Evolutionary conservation across 2,329 filamentous ascomycete species (phyloP).

Genomic region (Colletotrichum nymphaeae): DNA sequence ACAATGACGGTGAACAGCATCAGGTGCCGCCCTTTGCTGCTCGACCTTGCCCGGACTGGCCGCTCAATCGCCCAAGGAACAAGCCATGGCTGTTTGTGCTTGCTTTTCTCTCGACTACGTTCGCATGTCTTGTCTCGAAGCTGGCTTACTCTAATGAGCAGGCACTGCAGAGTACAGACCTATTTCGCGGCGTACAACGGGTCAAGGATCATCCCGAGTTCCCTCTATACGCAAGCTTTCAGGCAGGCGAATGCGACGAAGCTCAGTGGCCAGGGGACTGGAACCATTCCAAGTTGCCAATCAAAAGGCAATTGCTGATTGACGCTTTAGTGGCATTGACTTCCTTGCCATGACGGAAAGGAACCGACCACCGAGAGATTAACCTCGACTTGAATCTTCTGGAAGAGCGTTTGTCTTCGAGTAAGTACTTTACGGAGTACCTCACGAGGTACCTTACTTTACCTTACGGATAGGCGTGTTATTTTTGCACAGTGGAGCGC

Average conservation of each 20-base stretch:
- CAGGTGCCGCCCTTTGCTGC: not conserved
- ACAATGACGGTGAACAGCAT: constrained; percentile 22
- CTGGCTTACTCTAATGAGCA: no score
- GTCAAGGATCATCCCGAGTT: not conserved
- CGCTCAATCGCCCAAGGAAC: not conserved
- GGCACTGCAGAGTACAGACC: no score
- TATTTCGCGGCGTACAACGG: not conserved
- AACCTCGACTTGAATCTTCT: not conserved
- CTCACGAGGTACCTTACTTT: no score
- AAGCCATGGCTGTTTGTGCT: constrained; percentile 5
- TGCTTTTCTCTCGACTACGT: constrained; percentile 3
- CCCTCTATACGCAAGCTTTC: not conserved
- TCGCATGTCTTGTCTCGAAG: not conserved
- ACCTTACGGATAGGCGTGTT: not conserved
- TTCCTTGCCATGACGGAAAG: not conserved
- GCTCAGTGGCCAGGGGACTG: not conserved
- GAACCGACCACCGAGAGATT: not conserved
- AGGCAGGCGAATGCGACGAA: not conserved
- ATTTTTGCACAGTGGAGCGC: not conserved
- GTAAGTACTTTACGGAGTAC: not conserved
- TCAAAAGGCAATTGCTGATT: not conserved
- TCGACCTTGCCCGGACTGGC: not conserved
- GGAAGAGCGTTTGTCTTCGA: not conserved
- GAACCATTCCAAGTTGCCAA: not conserved
- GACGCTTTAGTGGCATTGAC: not conserved